A percentile compares a stretch with the other conserved stretches of the same genome.
These are phyloP conservation scores for Salix arbutifolia DNA, from an alignment of 345 rosid species.

Conservation along the genomic window DNA sequence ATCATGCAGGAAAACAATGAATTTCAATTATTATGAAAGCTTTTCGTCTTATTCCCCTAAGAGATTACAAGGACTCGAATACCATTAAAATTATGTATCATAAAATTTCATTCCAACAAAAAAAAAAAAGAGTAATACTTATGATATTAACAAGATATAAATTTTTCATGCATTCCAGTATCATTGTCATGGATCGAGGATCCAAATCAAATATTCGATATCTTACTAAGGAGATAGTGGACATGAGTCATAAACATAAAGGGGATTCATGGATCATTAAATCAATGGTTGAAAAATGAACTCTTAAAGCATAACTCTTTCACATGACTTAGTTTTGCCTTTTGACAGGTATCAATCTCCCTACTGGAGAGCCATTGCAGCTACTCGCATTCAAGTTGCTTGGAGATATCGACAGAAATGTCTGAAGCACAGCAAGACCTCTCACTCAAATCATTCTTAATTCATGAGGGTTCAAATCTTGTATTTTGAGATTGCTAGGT, in stretches of 20 bases:
- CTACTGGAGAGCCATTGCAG: conserved; percentile 66
- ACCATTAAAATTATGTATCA: too few relatives aligned
- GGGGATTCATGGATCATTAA: background rate
- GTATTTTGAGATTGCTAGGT: too few relatives aligned
- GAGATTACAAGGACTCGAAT: too few relatives aligned
- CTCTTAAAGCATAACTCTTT: background rate
- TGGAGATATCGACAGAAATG: conserved; percentile 79
- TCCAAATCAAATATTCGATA: too few relatives aligned
- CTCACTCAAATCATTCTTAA: conserved; percentile 3
- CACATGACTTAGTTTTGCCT: background rate
- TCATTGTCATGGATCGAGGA: too few relatives aligned
- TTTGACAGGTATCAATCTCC: conserved; percentile 67
- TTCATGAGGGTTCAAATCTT: background rate
- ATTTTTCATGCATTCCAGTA: too few relatives aligned
- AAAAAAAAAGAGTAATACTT: too few relatives aligned
- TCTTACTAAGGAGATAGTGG: too few relatives aligned
- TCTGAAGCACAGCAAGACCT: conserved; percentile 27
- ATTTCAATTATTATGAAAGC: background rate
- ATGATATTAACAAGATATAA: too few relatives aligned
- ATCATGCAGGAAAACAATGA: background rate
- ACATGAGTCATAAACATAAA: too few relatives aligned
- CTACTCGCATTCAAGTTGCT: conserved; percentile 62
- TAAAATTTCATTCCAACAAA: too few relatives aligned
- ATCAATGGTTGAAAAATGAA: background rate
- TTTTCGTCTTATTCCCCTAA: background rate